phyloP scores from a whole-genome alignment of 1,284 basidiomycete species.

The Austropuccinia psidii region DNA sequence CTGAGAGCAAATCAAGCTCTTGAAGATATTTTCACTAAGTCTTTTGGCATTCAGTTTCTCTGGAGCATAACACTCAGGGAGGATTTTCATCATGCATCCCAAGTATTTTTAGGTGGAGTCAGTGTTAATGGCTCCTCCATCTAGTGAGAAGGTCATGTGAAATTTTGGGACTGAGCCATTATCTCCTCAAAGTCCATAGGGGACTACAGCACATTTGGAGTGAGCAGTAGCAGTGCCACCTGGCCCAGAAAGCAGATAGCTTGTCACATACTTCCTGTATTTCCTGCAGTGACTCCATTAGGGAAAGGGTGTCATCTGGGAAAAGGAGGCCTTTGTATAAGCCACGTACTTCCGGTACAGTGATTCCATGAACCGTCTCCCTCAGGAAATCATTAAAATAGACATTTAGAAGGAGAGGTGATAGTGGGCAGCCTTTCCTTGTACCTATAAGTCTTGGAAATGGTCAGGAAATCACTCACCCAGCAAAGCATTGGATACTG shows the following conservation, averaged over 20 bases:
- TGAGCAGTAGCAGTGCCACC: not conserved
- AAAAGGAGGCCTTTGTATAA: not conserved
- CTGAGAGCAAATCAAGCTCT: too few relatives aligned
- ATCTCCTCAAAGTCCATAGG: not conserved
- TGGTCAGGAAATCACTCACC: not conserved
- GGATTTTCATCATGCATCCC: not conserved
- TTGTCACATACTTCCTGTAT: too few relatives aligned
- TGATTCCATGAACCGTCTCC: not conserved
- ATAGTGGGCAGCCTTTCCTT: not conserved
- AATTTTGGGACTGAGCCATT: not conserved
- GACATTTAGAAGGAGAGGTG: not conserved
- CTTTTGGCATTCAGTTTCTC: not conserved
- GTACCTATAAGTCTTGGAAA: not conserved
- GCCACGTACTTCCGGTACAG: not conserved
- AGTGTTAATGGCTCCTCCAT: not conserved
- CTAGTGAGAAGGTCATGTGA: too few relatives aligned
- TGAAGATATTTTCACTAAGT: not conserved
- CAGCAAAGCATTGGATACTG: not conserved
- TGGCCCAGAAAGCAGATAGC: not conserved
- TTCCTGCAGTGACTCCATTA: too few relatives aligned
- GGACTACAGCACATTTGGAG: not conserved
- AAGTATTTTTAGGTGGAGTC: not conserved
- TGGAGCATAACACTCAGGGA: not conserved
- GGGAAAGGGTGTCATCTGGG: not conserved
- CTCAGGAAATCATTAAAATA: not conserved